Conservation (phyloP, 2,329 filamentous ascomycete species). For the Boeremia lycopersici region DNA sequence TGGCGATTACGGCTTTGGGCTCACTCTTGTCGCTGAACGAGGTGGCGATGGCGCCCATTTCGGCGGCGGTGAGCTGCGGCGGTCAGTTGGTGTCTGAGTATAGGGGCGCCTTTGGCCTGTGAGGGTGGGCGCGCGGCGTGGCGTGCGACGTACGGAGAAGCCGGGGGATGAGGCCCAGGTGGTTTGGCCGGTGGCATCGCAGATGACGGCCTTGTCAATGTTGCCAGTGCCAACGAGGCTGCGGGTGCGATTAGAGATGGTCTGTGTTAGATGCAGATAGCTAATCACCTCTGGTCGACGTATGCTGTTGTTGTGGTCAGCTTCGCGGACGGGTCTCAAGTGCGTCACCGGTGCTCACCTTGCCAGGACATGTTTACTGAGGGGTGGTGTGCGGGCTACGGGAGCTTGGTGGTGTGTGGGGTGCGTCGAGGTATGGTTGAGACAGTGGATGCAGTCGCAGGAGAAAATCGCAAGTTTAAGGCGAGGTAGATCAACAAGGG, state of each 20-base stretch:
- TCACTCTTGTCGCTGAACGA: slow-evolving; percentile 62
- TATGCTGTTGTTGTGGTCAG: slow-evolving; percentile 46
- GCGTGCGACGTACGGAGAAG: slow-evolving; percentile 69
- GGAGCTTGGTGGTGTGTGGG: slow-evolving; percentile 25
- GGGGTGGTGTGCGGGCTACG: slow-evolving; percentile 32
- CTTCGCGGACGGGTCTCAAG: background rate
- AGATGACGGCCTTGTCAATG: slow-evolving; percentile 58
- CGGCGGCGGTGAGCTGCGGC: slow-evolving; percentile 57
- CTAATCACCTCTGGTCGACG: slow-evolving; percentile 48
- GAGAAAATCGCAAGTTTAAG: slow-evolving; percentile 23
- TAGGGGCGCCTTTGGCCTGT: background rate
- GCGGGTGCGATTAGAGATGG: slow-evolving; percentile 22
- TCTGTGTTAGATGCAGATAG: background rate
- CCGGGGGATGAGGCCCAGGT: slow-evolving; percentile 85
- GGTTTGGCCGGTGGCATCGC: slow-evolving; percentile 55
- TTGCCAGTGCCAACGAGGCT: slow-evolving; percentile 52
- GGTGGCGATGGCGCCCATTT: slow-evolving; percentile 61
- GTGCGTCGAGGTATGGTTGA: slow-evolving; percentile 17
- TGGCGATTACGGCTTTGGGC: slow-evolving; percentile 69
- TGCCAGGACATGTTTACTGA: slow-evolving; percentile 51
- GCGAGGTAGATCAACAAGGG: slow-evolving; percentile 21
- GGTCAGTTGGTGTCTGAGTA: slow-evolving; percentile 16
- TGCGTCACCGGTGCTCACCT: slow-evolving; percentile 40
- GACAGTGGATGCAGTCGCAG: slow-evolving; percentile 19
- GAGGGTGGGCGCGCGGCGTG: slow-evolving; percentile 5